Conservation (phyloP, 345 rosid species). For the Citrus glauca region DNA sequence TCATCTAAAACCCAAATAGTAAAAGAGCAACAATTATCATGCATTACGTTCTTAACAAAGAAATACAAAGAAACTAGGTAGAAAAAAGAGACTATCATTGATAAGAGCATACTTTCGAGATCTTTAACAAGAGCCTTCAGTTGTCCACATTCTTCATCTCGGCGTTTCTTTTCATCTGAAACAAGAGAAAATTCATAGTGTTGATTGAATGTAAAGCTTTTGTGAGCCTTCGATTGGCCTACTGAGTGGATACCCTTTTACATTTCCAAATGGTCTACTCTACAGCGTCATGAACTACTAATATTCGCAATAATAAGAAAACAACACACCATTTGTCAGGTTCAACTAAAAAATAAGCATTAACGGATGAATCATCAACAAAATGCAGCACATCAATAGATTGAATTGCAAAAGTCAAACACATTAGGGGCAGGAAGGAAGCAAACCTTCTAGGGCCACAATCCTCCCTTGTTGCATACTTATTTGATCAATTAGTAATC, state of each 20-base stretch:
- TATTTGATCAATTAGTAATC: conserved; percentile 71
- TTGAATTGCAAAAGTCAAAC: not conserved
- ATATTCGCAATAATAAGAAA: not conserved
- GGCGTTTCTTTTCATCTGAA: conserved; percentile 62
- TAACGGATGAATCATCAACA: not conserved
- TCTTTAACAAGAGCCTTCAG: conserved; percentile 65
- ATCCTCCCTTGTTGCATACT: conserved; percentile 71
- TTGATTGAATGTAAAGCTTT: not conserved
- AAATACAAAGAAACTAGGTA: not conserved
- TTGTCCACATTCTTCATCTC: conserved; percentile 54
- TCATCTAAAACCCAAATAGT: not conserved
- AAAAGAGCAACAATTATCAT: not conserved
- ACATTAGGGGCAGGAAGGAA: not conserved
- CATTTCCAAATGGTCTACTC: not conserved
- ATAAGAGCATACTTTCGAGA: conserved; percentile 55
- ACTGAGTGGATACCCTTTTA: not conserved
- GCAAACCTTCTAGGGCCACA: conserved; percentile 70
- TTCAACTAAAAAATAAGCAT: not conserved
- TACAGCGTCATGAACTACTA: not conserved
- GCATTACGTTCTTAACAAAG: not conserved
- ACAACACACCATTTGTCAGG: not conserved
- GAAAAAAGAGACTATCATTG: not conserved
- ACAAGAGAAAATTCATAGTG: conserved; percentile 13
- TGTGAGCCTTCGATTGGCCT: not conserved
- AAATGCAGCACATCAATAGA: not conserved